Evolutionary conservation across 2,329 filamentous ascomycete genomes (phyloP), one percentile per base, ranked within the genome.

Genomic region (Fusarium sp.): DNA sequence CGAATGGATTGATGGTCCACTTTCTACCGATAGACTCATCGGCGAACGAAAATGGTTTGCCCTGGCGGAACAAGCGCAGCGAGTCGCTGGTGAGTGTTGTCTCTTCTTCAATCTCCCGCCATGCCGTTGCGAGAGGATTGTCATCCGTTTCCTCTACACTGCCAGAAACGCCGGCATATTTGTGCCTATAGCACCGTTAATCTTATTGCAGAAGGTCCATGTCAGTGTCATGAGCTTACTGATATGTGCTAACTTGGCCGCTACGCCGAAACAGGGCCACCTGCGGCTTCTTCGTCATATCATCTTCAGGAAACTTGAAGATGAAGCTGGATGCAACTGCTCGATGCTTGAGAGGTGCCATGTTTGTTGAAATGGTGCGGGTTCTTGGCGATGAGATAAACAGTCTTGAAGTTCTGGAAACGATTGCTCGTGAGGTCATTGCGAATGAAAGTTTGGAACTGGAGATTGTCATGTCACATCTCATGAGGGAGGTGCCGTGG

Each of bases 1-100:
- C 88, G 73, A 93, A 93, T 0, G 91, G 90, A 69, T 91, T 85
- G 57, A 93, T 86, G 7, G 85, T 90, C 91, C 91, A 93, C 77
- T 88, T 84, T 27, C 89, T 87, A 22, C 86, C 84, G 16, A 91
- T 81, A 0, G 83, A 82, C 5, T 84, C 77, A 73, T 93, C 91
- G 6, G 77, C 75, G 70, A 93, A 91, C 2, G 84, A 83, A 74
- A 89, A 93, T 4, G 88, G 86, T 68, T 90, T 90, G 2, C 91
- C 91, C 27, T 86, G 84, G 20, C 89, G 86, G 75, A 90, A 85
- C 24, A 91, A 83, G 3, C 83, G 82, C 8, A 92, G 77, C 0
- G 85, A 84, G 0, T 81, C 76, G 0, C 82, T 72, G 0, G 85
- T 87, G 14, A 93, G 84, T 2, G 83, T 84, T 0, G 91, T 93